phyloP scores from a whole-genome alignment of 257 asterid genomes.

The Salvia hispanica region DNA sequence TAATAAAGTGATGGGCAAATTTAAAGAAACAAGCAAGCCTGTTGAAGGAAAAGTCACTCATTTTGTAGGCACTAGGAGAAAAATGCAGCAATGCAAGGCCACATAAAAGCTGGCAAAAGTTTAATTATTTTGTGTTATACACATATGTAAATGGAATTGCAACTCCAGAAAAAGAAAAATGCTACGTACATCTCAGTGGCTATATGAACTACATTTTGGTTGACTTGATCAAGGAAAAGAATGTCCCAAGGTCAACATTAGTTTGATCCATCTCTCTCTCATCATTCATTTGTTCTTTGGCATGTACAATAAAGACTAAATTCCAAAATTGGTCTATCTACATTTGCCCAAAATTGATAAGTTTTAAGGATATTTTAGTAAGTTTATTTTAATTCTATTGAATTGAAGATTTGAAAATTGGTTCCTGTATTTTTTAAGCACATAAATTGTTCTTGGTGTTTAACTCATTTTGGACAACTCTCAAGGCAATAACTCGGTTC shows the following conservation, averaged over 20 bases:
- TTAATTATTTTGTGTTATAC: not conserved
- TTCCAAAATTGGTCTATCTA: too few relatives aligned
- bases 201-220: not conserved
- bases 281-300: not conserved
- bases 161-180: not conserved
- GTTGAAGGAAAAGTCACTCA: not conserved
- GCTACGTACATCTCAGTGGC: not conserved
- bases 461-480: too few relatives aligned
- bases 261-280: conserved; percentile 2
- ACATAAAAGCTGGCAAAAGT: not conserved
- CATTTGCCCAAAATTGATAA: too few relatives aligned
- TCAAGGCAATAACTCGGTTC: too few relatives aligned
- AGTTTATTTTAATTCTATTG: too few relatives aligned
- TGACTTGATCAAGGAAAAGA: not conserved
- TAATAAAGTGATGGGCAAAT: not conserved
- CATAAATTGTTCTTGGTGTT: too few relatives aligned
- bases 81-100: not conserved
- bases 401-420: too few relatives aligned
- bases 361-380: too few relatives aligned
- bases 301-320: not conserved
- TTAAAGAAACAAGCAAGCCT: not conserved
- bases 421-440: too few relatives aligned
- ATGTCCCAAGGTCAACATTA: not conserved
- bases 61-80: conserved; percentile 18
- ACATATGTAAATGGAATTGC: not conserved